Percentiles rank a stretch among this genome's conserved stretches.
Conservation (phyloP, 2,329 filamentous ascomycete species). For the Penicillium sp. region DNA sequence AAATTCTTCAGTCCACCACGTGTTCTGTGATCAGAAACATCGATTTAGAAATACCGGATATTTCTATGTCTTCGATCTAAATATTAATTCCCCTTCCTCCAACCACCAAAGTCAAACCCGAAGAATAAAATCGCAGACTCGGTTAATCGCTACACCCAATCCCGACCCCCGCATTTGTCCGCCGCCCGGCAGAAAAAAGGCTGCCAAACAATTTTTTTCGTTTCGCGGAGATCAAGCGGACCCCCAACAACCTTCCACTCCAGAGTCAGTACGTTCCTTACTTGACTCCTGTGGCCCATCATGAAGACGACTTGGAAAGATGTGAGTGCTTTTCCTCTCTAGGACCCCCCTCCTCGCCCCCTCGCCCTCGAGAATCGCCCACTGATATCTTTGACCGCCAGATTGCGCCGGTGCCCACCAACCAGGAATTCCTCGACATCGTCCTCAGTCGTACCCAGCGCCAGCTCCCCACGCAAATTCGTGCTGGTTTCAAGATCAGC, state of each 20-base stretch:
- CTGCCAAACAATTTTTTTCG: slow-evolving; percentile 29
- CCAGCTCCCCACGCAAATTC: slow-evolving; percentile 91
- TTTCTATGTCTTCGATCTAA: neutral
- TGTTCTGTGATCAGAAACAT: too few species aligned
- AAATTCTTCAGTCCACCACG: too few species aligned
- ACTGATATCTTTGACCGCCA: slow-evolving; percentile 45
- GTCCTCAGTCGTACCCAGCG: slow-evolving; percentile 92
- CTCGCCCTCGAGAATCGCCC: slow-evolving; percentile 2
- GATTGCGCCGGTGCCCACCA: slow-evolving; percentile 86
- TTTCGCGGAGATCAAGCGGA: slow-evolving; percentile 29
- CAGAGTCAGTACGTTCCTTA: slow-evolving; percentile 29
- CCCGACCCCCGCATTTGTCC: slow-evolving; percentile 21
- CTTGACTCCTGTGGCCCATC: slow-evolving; percentile 39
- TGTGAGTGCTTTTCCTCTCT: slow-evolving; percentile 34
- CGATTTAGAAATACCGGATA: neutral
- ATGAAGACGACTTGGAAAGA: slow-evolving; percentile 68
- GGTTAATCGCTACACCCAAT: slow-evolving; percentile 25
- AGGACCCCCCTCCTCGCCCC: neutral
- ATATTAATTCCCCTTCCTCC: neutral
- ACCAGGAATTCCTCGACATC: slow-evolving; percentile 96
- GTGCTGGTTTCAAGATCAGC: slow-evolving; percentile 92
- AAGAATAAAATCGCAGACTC: slow-evolving; percentile 15
- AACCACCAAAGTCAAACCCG: neutral
- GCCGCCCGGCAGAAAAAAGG: slow-evolving; percentile 32
- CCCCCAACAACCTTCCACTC: slow-evolving; percentile 29